Base-by-base conservation (phyloP, 805 yeast genomes). In the Ogataea neopini region DNA sequence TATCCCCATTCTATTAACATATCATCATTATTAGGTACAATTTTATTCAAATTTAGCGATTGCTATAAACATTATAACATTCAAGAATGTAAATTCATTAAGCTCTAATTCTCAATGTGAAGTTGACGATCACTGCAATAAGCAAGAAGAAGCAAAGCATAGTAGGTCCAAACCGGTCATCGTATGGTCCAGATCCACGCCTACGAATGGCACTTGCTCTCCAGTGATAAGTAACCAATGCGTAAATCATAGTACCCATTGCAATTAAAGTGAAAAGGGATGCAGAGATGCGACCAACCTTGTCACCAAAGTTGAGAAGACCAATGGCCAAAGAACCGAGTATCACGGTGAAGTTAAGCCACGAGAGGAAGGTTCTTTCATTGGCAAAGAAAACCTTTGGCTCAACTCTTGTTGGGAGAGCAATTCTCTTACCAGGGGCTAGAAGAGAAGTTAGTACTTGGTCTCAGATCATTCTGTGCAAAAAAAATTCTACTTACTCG, bases 371-470 rank as follows among this genome's bases (percentile, higher is more conserved):
- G 1, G 99, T 94, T 76, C 99, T 88, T 73, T 94, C 99, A 66
- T 94, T 94, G 64, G 99, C 99, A 64, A 94, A 94, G 74, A 95
- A 94, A 22, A 94, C 99, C 71, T 94, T 94, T 57, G 99, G 99
- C 72, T 94, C 99, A 18, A 94, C 97, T 54, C 99, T 80, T 15
- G 97, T 95, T 41, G 99, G 99, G 47, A 94, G 77, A 3, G 99
- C 98, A 57, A 94, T 94, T 73, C 98, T 85, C 71, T 94, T 94
- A 50, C 85, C 84, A 54, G 63, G 66, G 4, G 63, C 67, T 61
- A 42, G 42, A 35, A 8, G 6, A 50, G 49, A 47, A 49, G n/a
- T 50, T 37, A 43, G 20, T 17, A 30, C 15, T n/a, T n/a, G 25
- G 6, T 11, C 19, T 9, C 4, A n/a, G 19, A 18, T 8, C n/a